These are phyloP conservation scores for Eimeria tenella DNA, from an alignment of 169 alveolate genomes.

Conservation along the genomic window DNA sequence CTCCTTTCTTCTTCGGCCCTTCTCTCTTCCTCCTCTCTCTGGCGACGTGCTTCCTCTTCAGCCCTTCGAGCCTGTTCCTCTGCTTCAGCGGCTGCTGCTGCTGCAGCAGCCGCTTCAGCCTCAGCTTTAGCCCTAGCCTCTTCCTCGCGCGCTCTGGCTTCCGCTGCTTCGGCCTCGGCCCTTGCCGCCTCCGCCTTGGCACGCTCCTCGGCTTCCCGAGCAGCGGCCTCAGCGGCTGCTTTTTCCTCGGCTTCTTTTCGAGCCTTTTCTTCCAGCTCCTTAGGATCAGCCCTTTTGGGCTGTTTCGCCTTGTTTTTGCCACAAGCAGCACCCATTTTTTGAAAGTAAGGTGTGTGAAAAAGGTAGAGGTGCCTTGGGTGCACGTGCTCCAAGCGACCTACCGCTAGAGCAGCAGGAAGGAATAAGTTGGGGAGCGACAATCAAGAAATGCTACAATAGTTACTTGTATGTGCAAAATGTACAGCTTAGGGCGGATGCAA, in stretches of 20 bases:
- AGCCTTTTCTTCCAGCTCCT: conserved; percentile 81
- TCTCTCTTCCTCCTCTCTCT: conserved; percentile 76
- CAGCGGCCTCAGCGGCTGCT: conserved; percentile 80
- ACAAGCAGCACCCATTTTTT: conserved; percentile 81
- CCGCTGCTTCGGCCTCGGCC: conserved; percentile 71
- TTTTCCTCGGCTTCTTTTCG: conserved; percentile 75
- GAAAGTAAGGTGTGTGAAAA: background rate
- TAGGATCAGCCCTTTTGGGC: conserved; percentile 85
- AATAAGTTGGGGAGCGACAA: background rate
- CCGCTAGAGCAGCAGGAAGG: background rate
- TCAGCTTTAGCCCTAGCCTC: conserved; percentile 77
- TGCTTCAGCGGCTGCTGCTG: conserved; percentile 69
- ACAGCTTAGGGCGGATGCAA: background rate
- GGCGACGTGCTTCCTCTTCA: conserved; percentile 65
- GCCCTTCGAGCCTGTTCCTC: conserved; percentile 66
- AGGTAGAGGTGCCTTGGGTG: background rate
- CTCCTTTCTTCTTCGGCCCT: conserved; percentile 47
- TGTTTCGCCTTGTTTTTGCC: conserved; percentile 83
- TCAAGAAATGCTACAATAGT: background rate
- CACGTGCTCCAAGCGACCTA: background rate
- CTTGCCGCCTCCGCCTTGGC: conserved; percentile 73
- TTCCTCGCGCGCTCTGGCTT: conserved; percentile 67
- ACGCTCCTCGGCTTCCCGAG: conserved; percentile 76
- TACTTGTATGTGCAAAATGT: background rate
- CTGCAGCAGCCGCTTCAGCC: conserved; percentile 81